These are phyloP conservation scores for Leishmania tarentolae DNA, from an alignment of 208 protist genomes.

Conservation along the genomic window DNA sequence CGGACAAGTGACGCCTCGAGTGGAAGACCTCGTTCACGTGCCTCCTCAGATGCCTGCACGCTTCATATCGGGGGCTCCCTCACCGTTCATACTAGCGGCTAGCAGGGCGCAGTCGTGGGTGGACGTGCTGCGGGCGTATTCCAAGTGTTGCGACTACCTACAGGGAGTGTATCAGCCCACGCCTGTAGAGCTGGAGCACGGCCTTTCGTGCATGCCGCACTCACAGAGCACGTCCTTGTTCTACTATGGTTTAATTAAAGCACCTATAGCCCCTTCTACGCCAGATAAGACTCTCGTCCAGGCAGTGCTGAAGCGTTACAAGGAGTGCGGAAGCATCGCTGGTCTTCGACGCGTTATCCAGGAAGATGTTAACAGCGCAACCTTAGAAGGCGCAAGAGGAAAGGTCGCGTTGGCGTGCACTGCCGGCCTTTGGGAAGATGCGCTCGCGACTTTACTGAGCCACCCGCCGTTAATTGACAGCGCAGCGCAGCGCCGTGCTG, in stretches of 20 bases:
- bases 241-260: constrained; percentile 82
- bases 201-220: constrained; percentile 66
- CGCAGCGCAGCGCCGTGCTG: constrained; percentile 34
- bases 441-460: constrained; percentile 37
- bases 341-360: constrained; percentile 69
- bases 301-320: constrained; percentile 55
- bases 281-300: constrained; percentile 47
- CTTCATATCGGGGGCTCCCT: constrained; percentile 11
- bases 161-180: constrained; percentile 66
- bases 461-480: constrained; percentile 40
- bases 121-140: constrained; percentile 65
- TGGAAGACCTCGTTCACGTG: not conserved
- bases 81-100: constrained; percentile 72
- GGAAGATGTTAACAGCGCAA: constrained; percentile 73
- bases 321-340: constrained; percentile 40
- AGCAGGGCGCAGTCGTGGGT: constrained; percentile 60
- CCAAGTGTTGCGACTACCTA: constrained; percentile 40
- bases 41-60: not conserved
- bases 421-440: constrained; percentile 81
- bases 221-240: constrained; percentile 70
- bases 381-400: constrained; percentile 47
- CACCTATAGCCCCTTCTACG: constrained; percentile 21
- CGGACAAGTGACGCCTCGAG: not conserved
- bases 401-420: constrained; percentile 62
- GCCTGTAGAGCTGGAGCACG: constrained; percentile 57